Evolutionary conservation across 78 protist genomes (phyloP).

Genomic region (Diacronema lutheri): DNA sequence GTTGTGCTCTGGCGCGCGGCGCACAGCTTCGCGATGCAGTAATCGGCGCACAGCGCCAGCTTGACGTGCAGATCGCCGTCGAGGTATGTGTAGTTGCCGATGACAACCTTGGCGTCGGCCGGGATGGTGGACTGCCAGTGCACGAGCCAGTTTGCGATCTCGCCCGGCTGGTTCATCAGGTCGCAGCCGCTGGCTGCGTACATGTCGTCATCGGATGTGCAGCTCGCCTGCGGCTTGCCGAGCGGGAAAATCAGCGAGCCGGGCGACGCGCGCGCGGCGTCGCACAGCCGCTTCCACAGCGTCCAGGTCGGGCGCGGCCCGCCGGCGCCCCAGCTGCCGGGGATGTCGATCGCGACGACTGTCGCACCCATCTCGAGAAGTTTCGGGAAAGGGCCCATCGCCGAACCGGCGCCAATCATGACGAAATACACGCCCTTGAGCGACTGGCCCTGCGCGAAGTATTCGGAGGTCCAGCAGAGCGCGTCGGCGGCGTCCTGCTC

Average conservation of each 20-base stretch:
- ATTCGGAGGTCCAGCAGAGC: neutral
- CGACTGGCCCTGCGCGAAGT: neutral
- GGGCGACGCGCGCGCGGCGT: conserved; percentile 10
- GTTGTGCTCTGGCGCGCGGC: conserved; percentile 28
- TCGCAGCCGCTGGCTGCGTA: conserved; percentile 44
- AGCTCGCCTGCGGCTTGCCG: neutral
- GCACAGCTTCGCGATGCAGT: neutral
- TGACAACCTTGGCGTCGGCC: neutral
- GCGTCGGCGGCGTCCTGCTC: conserved; percentile 37
- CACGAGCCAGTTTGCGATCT: conserved; percentile 52
- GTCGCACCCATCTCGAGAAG: conserved; percentile 60
- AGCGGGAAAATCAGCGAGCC: conserved; percentile 56
- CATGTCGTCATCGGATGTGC: conserved; percentile 16
- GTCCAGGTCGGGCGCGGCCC: neutral
- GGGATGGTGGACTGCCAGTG: neutral
- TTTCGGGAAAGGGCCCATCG: conserved; percentile 67
- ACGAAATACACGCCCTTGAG: conserved; percentile 50
- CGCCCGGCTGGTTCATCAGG: conserved; percentile 42
- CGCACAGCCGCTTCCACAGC: conserved; percentile 55
- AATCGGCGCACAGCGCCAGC: conserved; percentile 2
- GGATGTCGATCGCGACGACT: conserved; percentile 59
- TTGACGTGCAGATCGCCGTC: conserved; percentile 42
- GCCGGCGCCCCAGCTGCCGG: conserved; percentile 10
- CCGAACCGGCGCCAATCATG: conserved; percentile 65
- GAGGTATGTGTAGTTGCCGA: conserved; percentile 57